Evolutionary conservation across 1,139 yeast species (phyloP).

Genomic region (Chernovozyma aurita): DNA sequence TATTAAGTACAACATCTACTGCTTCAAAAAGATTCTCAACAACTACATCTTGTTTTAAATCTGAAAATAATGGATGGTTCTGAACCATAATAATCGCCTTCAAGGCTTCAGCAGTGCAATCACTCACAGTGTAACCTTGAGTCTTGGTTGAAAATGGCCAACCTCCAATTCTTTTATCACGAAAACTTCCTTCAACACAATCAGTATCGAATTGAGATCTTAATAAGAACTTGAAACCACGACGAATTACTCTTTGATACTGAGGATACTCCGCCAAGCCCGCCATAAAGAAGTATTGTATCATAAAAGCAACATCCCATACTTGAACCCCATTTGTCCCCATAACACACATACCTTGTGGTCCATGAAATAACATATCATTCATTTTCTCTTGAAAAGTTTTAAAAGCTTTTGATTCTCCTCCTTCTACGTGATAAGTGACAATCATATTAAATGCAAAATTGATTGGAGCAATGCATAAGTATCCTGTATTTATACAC

Average conservation of each 20-base stretch:
- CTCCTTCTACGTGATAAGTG: slow-evolving; percentile 64
- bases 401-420: slow-evolving; percentile 56
- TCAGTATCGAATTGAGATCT: slow-evolving; percentile 83
- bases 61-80: slow-evolving; percentile 49
- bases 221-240: slow-evolving; percentile 67
- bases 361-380: slow-evolving; percentile 79
- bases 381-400: slow-evolving; percentile 57
- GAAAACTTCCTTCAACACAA: slow-evolving; percentile 70
- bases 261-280: slow-evolving; percentile 72
- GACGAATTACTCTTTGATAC: slow-evolving; percentile 57
- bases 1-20: slow-evolving; percentile 56
- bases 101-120: slow-evolving; percentile 94
- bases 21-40: slow-evolving; percentile 58
- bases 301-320: slow-evolving; percentile 92
- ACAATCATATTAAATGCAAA: slow-evolving; percentile 81
- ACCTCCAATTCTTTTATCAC: slow-evolving; percentile 86
- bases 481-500: slow-evolving; percentile 67
- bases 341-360: slow-evolving; percentile 88
- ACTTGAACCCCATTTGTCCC: slow-evolving; percentile 98
- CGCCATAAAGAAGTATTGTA: slow-evolving; percentile 77
- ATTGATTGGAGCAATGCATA: slow-evolving; percentile 93
- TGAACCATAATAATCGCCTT: slow-evolving; percentile 93
- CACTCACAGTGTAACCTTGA: slow-evolving; percentile 95
- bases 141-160: slow-evolving; percentile 97
- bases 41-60: slow-evolving; percentile 42